phyloP scores from a whole-genome alignment of 495 filamentous ascomycete genomes.

The Penicillium canescens region DNA sequence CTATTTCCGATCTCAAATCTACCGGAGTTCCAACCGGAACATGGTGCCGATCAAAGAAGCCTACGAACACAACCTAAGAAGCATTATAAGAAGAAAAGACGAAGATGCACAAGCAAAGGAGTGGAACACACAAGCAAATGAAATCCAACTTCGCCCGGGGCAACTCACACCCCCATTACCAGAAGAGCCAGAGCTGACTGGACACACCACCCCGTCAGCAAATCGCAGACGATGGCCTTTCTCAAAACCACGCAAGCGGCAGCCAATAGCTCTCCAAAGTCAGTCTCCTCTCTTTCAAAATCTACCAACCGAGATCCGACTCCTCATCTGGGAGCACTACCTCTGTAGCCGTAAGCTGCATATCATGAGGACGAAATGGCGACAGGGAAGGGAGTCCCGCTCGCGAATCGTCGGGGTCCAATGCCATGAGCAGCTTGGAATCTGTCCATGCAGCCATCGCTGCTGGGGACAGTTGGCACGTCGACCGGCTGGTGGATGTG shows the following conservation, averaged over 20 bases:
- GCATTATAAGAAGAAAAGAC: too few relatives aligned
- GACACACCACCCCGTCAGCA: too few relatives aligned
- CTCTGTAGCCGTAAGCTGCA: not conserved
- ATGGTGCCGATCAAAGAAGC: too few relatives aligned
- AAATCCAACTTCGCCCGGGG: not conserved
- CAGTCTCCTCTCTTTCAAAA: not conserved
- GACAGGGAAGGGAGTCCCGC: not conserved
- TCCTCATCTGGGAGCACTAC: slow-evolving; percentile 1
- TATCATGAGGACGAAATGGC: not conserved
- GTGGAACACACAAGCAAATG: too few relatives aligned
- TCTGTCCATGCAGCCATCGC: not conserved
- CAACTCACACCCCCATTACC: not conserved
- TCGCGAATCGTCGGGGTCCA: not conserved
- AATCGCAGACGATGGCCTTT: not conserved
- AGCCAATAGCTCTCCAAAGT: not conserved
- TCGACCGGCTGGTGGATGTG: not conserved
- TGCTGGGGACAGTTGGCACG: not conserved
- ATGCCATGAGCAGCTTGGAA: not conserved
- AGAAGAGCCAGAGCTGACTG: not conserved
- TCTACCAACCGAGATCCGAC: not conserved
- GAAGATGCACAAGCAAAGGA: too few relatives aligned
- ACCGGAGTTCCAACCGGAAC: too few relatives aligned
- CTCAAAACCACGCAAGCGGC: not conserved
- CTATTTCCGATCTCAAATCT: too few relatives aligned
- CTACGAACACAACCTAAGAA: too few relatives aligned